These are phyloP conservation scores for Thielaviopsis cerberus DNA, from an alignment of 2,329 filamentous ascomycete genomes.

Conservation along the genomic window DNA sequence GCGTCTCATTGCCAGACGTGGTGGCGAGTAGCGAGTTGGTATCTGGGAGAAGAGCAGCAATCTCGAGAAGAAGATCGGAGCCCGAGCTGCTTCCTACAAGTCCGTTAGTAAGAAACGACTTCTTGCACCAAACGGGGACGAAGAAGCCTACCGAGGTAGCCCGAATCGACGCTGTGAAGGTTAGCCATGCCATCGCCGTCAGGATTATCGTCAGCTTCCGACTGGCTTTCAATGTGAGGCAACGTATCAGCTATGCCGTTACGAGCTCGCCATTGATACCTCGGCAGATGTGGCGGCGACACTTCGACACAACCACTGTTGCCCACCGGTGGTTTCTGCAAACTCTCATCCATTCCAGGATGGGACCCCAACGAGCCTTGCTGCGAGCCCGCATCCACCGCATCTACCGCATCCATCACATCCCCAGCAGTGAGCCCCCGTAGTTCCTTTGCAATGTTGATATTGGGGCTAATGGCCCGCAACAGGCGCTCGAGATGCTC, in stretches of 20 bases:
- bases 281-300: not conserved
- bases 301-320: not conserved
- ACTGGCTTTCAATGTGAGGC: not conserved
- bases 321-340: not conserved
- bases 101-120: not conserved
- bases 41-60: constrained; percentile 10
- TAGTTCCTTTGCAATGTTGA: constrained; percentile 17
- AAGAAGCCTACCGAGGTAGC: constrained; percentile 14
- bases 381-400: not conserved
- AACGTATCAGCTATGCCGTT: not conserved
- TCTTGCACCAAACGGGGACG: not conserved
- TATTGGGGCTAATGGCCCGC: constrained; percentile 15
- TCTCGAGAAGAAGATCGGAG: constrained; percentile 16
- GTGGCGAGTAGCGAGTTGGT: not conserved
- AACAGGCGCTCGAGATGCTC: constrained; percentile 13
- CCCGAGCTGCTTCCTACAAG: constrained; percentile 16
- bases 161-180: constrained; percentile 14
- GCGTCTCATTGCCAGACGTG: not conserved
- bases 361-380: not conserved
- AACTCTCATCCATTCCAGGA: not conserved
- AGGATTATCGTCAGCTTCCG: constrained; percentile 6
- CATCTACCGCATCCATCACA: too few relatives aligned
- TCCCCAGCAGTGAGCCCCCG: constrained; percentile 13
- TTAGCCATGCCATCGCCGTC: constrained; percentile 16
- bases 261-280: not conserved